Percentiles rank a stretch among this genome's conserved stretches.
Conservation (phyloP, 2,329 filamentous ascomycete species). For the Neocatenulostroma microsporum region DNA sequence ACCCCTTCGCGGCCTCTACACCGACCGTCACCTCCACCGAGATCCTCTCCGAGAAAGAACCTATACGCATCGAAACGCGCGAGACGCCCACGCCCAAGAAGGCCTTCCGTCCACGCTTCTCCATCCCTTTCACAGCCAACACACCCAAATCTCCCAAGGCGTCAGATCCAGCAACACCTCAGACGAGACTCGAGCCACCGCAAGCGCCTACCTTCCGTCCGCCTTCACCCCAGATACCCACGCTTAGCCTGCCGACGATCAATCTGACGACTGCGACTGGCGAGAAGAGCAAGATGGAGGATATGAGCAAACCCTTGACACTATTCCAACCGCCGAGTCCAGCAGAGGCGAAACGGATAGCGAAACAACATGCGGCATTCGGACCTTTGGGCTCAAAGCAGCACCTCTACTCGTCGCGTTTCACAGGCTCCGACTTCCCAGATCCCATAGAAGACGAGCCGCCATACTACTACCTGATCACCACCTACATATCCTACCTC, state of each 20-base stretch:
- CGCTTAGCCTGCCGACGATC: slow-evolving; percentile 77
- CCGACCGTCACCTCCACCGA: slow-evolving; percentile 44
- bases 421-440: slow-evolving; percentile 70
- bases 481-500: slow-evolving; percentile 96
- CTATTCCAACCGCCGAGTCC: slow-evolving; percentile 82
- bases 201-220: slow-evolving; percentile 55
- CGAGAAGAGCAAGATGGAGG: slow-evolving; percentile 62
- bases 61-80: slow-evolving; percentile 24
- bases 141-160: slow-evolving; percentile 21
- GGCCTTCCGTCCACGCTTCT: slow-evolving; percentile 22
- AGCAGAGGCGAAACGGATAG: slow-evolving; percentile 69
- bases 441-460: slow-evolving; percentile 89
- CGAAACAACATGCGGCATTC: slow-evolving; percentile 80
- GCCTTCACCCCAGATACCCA: slow-evolving; percentile 59
- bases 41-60: slow-evolving; percentile 46
- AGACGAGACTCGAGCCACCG: slow-evolving; percentile 19
- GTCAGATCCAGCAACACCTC: slow-evolving; percentile 25
- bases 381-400: slow-evolving; percentile 71
- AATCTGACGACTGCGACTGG: slow-evolving; percentile 79
- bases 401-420: slow-evolving; percentile 84
- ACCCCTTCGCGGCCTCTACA: slow-evolving; percentile 47
- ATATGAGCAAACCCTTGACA: slow-evolving; percentile 62
- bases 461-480: slow-evolving; percentile 92
- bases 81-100: slow-evolving; percentile 16
- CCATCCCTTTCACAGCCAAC: slow-evolving; percentile 23